Percentiles rank a stretch among this genome's conserved stretches.
These are phyloP conservation scores for Albifimbria verrucaria DNA, from an alignment of 2,329 filamentous ascomycete genomes.

Conservation along the genomic window DNA sequence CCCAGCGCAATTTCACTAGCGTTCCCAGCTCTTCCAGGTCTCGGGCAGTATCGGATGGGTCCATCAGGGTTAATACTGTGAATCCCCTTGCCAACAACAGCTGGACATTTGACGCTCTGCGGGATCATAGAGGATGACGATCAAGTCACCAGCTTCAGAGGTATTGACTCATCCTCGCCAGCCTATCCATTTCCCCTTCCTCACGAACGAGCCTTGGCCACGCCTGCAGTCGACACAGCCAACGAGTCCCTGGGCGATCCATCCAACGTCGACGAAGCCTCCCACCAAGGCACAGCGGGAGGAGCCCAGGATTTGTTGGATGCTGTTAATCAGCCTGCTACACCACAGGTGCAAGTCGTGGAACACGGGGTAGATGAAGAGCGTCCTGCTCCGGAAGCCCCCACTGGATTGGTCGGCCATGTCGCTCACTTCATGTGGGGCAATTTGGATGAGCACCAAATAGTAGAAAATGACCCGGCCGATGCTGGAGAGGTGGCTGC, in stretches of 20 bases:
- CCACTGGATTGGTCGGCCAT: conserved; percentile 22
- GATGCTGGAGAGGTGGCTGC: conserved; percentile 41
- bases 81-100: conserved; percentile 58
- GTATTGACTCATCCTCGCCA: too few relatives aligned
- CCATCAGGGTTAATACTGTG: conserved; percentile 36
- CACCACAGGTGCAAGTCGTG: not conserved
- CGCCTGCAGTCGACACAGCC: too few relatives aligned
- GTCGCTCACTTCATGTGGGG: conserved; percentile 63
- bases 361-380: not conserved
- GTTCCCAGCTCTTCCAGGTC: conserved; percentile 34
- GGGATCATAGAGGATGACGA: conserved; percentile 17
- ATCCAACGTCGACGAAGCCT: too few relatives aligned
- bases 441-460: conserved; percentile 40
- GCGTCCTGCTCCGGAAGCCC: conserved; percentile 1
- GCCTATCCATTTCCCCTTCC: too few relatives aligned
- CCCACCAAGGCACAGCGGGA: too few relatives aligned
- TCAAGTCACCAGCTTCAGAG: too few relatives aligned
- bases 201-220: too few relatives aligned
- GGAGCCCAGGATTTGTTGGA: too few relatives aligned
- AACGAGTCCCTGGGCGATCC: too few relatives aligned
- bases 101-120: conserved; percentile 53
- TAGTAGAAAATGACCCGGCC: conserved; percentile 24
- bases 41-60: conserved; percentile 56
- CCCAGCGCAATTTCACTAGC: conserved; percentile 9
- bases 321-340: too few relatives aligned